Conservation (phyloP, 441 rosid species). For the Sinapis alba region DNA sequence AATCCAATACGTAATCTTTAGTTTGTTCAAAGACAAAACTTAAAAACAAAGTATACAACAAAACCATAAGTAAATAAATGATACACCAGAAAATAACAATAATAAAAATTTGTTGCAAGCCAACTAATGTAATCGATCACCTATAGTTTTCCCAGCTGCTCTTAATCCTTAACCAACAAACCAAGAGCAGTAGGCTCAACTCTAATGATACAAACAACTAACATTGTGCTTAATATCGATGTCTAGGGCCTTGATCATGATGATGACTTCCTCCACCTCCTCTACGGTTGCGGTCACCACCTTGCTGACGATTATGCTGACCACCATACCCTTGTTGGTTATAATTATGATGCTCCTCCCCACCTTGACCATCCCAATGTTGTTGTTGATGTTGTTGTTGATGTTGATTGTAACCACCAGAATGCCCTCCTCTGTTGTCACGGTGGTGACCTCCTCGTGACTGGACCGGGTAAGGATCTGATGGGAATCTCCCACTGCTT, state of each 20-base stretch:
- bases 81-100: conserved; percentile 2
- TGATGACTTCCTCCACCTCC: conserved; percentile 41
- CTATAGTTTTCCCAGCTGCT: conserved; percentile 27
- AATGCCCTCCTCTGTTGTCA: conserved; percentile 41
- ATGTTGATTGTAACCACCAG: conserved; percentile 31
- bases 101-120: conserved; percentile 1
- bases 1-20: background rate
- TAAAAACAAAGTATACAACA: conserved; percentile 15
- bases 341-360: conserved; percentile 21
- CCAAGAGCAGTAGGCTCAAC: conserved; percentile 17
- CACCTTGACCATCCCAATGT: conserved; percentile 34
- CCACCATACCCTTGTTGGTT: conserved; percentile 37
- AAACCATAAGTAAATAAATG: background rate
- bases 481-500: conserved; percentile 41
- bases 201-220: conserved; percentile 35
- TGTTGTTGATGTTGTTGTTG: conserved; percentile 39
- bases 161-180: background rate
- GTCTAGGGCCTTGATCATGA: conserved; percentile 38
- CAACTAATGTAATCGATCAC: conserved; percentile 12
- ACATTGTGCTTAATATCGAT: conserved; percentile 21
- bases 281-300: conserved; percentile 32
- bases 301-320: conserved; percentile 35
- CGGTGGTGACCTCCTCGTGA: conserved; percentile 43
- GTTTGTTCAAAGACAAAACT: conserved; percentile 2
- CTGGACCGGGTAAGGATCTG: conserved; percentile 41